Conservation (phyloP, 257 asterid genomes). For the Penstemon newberryi region DNA sequence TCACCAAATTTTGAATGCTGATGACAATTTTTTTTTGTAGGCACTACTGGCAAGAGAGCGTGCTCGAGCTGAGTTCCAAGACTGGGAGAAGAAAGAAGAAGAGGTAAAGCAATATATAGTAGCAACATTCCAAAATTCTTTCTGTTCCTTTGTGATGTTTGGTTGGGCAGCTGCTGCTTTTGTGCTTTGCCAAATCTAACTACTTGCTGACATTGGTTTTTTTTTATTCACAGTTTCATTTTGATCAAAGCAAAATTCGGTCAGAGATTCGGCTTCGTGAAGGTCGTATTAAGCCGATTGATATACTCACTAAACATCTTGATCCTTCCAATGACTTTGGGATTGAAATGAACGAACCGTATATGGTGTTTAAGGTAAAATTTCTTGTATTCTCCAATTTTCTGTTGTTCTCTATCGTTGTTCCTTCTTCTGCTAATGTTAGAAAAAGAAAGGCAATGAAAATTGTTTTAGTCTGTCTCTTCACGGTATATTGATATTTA, state of each 20-base stretch:
- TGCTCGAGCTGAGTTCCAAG: slow-evolving; percentile 91
- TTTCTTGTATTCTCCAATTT: background rate
- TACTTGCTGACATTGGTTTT: slow-evolving; percentile 24
- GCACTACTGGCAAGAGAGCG: slow-evolving; percentile 89
- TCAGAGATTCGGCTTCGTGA: slow-evolving; percentile 85
- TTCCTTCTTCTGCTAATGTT: slow-evolving; percentile 11
- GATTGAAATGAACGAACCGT: slow-evolving; percentile 85
- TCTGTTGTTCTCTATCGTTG: slow-evolving; percentile 8
- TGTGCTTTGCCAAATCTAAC: slow-evolving; percentile 13
- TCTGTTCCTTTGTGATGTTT: background rate
- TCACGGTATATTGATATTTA: slow-evolving; percentile 31
- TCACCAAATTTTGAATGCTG: slow-evolving; percentile 12
- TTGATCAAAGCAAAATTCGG: slow-evolving; percentile 83
- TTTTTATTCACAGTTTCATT: slow-evolving; percentile 65
- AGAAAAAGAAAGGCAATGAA: background rate
- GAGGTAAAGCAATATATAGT: slow-evolving; percentile 48
- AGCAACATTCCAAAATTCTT: slow-evolving; percentile 6
- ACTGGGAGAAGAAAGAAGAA: slow-evolving; percentile 98
- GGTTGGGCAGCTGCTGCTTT: slow-evolving; percentile 3
- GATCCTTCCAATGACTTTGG: slow-evolving; percentile 54
- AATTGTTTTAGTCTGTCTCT: slow-evolving; percentile 10
- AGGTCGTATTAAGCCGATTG: slow-evolving; percentile 89
- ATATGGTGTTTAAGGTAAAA: slow-evolving; percentile 75
- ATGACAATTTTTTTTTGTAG: slow-evolving; percentile 44
- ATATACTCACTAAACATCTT: slow-evolving; percentile 73